Percentiles rank a stretch among this genome's conserved stretches.
These are phyloP conservation scores for Draba incana DNA, from an alignment of 345 rosid species.

Conservation along the genomic window DNA sequence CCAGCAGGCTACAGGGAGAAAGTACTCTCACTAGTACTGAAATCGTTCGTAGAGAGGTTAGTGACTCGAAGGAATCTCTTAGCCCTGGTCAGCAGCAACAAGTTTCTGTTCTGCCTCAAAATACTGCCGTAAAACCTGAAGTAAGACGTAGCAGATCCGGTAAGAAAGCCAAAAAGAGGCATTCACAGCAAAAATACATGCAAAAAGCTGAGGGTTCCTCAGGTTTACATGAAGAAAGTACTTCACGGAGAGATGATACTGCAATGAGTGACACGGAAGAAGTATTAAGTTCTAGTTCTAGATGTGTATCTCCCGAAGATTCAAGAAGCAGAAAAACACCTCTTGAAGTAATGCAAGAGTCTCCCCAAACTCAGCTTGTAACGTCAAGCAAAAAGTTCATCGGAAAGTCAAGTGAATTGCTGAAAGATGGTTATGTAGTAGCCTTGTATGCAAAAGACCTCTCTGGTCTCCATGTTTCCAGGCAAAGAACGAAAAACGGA, in stretches of 20 bases:
- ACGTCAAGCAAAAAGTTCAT: slow-evolving; percentile 57
- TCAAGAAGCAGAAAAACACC: slow-evolving; percentile 84
- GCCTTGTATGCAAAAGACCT: slow-evolving; percentile 83
- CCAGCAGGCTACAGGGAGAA: slow-evolving; percentile 53
- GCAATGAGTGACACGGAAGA: slow-evolving; percentile 91
- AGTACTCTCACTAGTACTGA: slow-evolving; percentile 59
- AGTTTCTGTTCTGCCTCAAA: slow-evolving; percentile 57
- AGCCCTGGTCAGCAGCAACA: slow-evolving; percentile 61
- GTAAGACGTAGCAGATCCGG: slow-evolving; percentile 80
- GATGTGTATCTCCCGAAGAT: slow-evolving; percentile 80
- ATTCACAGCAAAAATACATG: slow-evolving; percentile 64
- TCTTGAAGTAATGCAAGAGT: slow-evolving; percentile 61
- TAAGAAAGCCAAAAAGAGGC: slow-evolving; percentile 95
- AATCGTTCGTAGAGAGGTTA: slow-evolving; percentile 51
- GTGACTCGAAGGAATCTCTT: slow-evolving; percentile 55
- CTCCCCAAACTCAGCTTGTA: slow-evolving; percentile 53
- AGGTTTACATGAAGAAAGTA: slow-evolving; percentile 66
- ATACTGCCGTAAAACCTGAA: slow-evolving; percentile 52
- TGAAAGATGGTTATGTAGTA: slow-evolving; percentile 89
- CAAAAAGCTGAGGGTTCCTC: slow-evolving; percentile 68
- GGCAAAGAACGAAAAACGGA: slow-evolving; percentile 95
- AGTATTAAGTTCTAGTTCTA: slow-evolving; percentile 76
- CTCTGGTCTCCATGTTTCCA: slow-evolving; percentile 75
- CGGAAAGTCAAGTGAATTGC: slow-evolving; percentile 60
- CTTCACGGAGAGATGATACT: slow-evolving; percentile 77